Conservation (phyloP, 345 rosid species). For the Geranium rotundifolium region DNA sequence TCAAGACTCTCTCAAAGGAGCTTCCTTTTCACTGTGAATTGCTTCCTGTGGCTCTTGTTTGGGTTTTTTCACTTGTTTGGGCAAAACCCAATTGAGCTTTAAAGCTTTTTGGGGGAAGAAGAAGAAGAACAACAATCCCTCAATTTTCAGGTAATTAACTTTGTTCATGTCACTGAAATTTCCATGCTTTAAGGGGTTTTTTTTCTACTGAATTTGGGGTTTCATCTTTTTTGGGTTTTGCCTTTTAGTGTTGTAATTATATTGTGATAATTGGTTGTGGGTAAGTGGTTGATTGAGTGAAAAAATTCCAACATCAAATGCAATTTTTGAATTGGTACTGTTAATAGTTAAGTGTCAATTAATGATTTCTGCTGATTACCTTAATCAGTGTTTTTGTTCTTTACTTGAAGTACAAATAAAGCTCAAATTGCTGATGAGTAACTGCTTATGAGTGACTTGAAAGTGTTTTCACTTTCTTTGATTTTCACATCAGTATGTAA, state of each 20-base stretch:
- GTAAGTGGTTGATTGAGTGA: background rate
- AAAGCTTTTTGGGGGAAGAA: background rate
- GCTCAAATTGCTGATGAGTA: background rate
- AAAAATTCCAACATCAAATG: background rate
- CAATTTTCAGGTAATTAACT: background rate
- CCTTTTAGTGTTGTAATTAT: no score
- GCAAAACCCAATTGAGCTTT: background rate
- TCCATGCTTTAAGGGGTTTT: no score
- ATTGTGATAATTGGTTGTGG: background rate
- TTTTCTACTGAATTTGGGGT: no score
- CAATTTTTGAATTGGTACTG: background rate
- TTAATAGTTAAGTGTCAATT: no score
- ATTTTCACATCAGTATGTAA: background rate
- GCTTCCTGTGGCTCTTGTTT: background rate
- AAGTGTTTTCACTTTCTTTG: slow-evolving; percentile 10
- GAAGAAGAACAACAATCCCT: background rate
- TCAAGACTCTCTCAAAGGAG: background rate
- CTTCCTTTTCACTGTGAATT: background rate
- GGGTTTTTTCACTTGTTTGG: background rate
- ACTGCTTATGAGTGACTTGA: slow-evolving; percentile 24
- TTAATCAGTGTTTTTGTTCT: background rate
- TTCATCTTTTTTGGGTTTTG: no score
- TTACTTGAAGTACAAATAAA: background rate
- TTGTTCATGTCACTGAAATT: background rate
- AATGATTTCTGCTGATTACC: background rate